Percentiles rank a stretch among this genome's conserved stretches.
Conservation (phyloP, 495 filamentous ascomycete genomes). For the Durotheca rogersii region DNA sequence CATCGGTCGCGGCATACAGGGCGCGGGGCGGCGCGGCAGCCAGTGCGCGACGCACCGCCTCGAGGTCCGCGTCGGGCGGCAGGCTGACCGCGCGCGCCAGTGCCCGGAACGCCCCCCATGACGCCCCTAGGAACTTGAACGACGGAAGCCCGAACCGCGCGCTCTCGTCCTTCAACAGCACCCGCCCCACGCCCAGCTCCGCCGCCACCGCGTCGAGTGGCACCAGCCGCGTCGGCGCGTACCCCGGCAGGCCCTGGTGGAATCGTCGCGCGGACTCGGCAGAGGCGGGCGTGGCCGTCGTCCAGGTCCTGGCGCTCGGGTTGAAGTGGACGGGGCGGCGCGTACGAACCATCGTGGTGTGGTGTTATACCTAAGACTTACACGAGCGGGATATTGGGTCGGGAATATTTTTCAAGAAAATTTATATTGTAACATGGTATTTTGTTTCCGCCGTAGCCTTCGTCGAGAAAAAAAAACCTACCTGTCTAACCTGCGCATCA, state of each 20-base stretch:
- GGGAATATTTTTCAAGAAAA: too few relatives aligned
- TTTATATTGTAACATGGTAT: too few relatives aligned
- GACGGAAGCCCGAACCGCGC: constrained; percentile 62
- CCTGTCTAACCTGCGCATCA: too few relatives aligned
- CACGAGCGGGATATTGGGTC: too few relatives aligned
- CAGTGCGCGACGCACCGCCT: constrained; percentile 32
- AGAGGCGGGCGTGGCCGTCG: background rate
- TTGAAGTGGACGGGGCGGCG: constrained; percentile 6
- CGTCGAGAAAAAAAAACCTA: too few relatives aligned
- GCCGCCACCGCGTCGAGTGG: constrained; percentile 53
- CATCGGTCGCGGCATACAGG: constrained; percentile 58
- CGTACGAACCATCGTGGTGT: background rate
- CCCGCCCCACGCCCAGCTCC: constrained; percentile 54
- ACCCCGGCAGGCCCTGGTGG: constrained; percentile 55
- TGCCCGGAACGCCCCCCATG: constrained; percentile 66
- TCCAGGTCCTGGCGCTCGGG: constrained; percentile 3
- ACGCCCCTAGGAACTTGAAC: constrained; percentile 77
- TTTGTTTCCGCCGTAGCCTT: too few relatives aligned
- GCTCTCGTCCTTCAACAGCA: constrained; percentile 63
- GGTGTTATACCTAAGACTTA: too few relatives aligned
- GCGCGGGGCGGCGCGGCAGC: constrained; percentile 28
- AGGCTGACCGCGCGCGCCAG: constrained; percentile 46
- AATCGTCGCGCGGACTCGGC: constrained; percentile 31
- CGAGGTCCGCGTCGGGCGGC: constrained; percentile 29
- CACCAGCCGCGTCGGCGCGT: constrained; percentile 52